Conservation (phyloP, 345 rosid species). For the Brassica juncea region DNA sequence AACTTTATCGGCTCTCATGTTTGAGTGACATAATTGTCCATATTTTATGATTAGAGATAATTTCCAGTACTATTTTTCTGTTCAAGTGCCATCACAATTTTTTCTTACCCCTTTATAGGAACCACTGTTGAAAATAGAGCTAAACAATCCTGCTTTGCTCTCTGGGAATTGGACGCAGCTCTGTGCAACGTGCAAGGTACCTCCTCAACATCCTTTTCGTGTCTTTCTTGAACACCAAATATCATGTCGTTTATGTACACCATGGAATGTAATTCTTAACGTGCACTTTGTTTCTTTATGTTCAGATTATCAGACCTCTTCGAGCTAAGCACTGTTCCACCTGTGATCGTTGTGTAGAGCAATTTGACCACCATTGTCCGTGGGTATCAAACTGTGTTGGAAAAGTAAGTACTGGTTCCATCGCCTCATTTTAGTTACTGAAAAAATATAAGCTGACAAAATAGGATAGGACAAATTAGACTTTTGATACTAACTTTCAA, state of each 20-base stretch:
- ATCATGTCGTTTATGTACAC: constrained; percentile 4
- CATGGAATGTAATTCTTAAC: constrained; percentile 13
- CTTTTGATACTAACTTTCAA: constrained; percentile 25
- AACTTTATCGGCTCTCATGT: constrained; percentile 17
- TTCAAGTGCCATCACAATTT: constrained; percentile 8
- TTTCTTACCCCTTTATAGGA: constrained; percentile 50
- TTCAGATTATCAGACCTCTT: constrained; percentile 90
- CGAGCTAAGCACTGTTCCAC: constrained; percentile 98
- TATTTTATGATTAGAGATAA: not conserved
- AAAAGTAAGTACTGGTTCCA: constrained; percentile 57
- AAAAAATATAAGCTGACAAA: constrained; percentile 5
- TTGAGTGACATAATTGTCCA: constrained; percentile 13
- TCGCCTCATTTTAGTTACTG: not conserved
- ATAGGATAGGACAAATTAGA: not conserved
- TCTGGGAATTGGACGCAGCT: constrained; percentile 99
- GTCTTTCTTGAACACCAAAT: constrained; percentile 6
- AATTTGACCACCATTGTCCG: constrained; percentile 99
- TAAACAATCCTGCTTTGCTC: constrained; percentile 86
- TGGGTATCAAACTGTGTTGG: constrained; percentile 99
- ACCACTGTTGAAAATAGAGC: constrained; percentile 87
- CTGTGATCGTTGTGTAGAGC: constrained; percentile 94
- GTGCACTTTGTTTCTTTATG: constrained; percentile 3
- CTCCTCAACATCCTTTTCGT: constrained; percentile 9
- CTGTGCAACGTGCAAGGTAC: constrained; percentile 97
- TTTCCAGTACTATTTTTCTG: constrained; percentile 8